Percentiles rank a stretch among this genome's conserved stretches.
These are phyloP conservation scores for Clausena lansium DNA, from an alignment of 345 rosid genomes.

Conservation along the genomic window DNA sequence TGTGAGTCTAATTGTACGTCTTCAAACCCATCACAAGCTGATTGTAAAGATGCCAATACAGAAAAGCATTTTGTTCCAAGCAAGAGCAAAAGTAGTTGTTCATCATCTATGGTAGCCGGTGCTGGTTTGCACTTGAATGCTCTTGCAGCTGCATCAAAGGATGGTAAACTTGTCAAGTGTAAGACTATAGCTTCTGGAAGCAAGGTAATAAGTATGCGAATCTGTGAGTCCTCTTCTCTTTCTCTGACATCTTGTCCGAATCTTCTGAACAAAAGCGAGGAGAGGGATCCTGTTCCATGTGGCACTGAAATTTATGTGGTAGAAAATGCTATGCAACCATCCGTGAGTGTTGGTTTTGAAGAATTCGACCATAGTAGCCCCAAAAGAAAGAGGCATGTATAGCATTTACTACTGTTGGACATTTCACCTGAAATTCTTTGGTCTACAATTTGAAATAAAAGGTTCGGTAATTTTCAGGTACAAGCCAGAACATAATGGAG, in stretches of 20 bases:
- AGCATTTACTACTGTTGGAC: not conserved
- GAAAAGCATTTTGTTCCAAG: constrained; percentile 23
- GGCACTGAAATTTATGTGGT: constrained; percentile 17
- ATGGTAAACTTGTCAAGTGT: constrained; percentile 20
- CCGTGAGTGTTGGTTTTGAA: constrained; percentile 22
- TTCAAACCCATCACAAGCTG: constrained; percentile 22
- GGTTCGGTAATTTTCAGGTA: constrained; percentile 32
- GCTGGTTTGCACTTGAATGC: constrained; percentile 65
- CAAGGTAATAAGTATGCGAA: constrained; percentile 24
- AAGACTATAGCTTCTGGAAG: constrained; percentile 28
- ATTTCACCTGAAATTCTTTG: not conserved
- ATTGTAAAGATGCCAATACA: constrained; percentile 17
- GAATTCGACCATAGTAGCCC: constrained; percentile 33
- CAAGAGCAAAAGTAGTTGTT: constrained; percentile 13
- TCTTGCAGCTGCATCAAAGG: constrained; percentile 34
- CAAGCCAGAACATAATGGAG: constrained; percentile 33
- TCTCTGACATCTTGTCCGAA: constrained; percentile 8
- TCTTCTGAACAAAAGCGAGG: constrained; percentile 20
- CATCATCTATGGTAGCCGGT: constrained; percentile 24
- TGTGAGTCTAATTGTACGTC: constrained; percentile 28
- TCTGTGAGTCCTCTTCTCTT: constrained; percentile 22
- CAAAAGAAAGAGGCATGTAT: constrained; percentile 40
- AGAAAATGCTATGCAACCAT: constrained; percentile 34
- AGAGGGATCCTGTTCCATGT: constrained; percentile 32
- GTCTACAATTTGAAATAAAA: constrained; percentile 1